A percentile compares a stretch with the other conserved stretches of the same genome.
Evolutionary conservation across 2,329 filamentous ascomycete genomes (phyloP).

Genomic region (Lizonia empirigonia): DNA sequence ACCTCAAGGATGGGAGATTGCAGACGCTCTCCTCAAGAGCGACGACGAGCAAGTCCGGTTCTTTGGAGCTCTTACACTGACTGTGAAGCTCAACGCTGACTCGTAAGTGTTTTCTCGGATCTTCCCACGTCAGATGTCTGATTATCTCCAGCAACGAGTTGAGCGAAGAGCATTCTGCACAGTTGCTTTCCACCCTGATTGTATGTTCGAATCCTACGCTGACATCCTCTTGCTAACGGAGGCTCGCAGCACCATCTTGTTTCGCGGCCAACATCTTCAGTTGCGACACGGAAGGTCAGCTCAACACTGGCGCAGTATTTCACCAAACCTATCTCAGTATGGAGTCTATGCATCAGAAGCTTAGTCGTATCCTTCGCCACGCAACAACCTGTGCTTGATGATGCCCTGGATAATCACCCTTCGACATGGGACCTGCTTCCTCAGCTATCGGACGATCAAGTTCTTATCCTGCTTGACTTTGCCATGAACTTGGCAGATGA

Average conservation of each 20-base stretch:
- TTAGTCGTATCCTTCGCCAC: conserved; percentile 64
- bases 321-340: conserved; percentile 70
- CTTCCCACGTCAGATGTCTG: conserved; percentile 2
- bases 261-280: conserved; percentile 52
- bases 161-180: conserved; percentile 42
- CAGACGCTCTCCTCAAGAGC: conserved; percentile 73
- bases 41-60: conserved; percentile 80
- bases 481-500: conserved; percentile 68
- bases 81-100: conserved; percentile 92
- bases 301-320: conserved; percentile 79
- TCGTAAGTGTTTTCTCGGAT: conserved; percentile 60
- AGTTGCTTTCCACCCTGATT: conserved; percentile 46
- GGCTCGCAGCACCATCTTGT: conserved; percentile 37
- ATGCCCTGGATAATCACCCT: conserved; percentile 53
- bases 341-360: conserved; percentile 69
- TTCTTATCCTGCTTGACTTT: conserved; percentile 69
- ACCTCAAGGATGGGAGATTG: conserved; percentile 82
- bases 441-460: conserved; percentile 56
- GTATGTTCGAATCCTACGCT: conserved; percentile 20
- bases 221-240: conserved; percentile 12
- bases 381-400: conserved; percentile 56
- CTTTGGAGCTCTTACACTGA: conserved; percentile 90
- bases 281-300: conserved; percentile 75
- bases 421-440: conserved; percentile 54
- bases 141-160: conserved; percentile 31